Conservation (phyloP, 192 early-diverging fungal species). For the Podila minutissima region DNA sequence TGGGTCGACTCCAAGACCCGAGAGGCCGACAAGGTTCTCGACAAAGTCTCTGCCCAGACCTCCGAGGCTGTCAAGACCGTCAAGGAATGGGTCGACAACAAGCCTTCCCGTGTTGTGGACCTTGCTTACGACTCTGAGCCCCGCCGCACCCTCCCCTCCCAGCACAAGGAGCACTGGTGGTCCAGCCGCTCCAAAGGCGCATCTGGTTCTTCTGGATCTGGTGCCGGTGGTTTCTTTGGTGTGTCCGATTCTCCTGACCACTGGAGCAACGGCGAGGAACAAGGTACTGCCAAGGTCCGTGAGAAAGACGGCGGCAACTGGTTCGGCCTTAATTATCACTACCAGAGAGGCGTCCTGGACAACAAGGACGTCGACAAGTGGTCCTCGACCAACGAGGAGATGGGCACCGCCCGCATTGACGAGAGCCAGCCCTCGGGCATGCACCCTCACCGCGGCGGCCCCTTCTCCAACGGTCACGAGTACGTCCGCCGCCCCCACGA, state of each 20-base stretch:
- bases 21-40: constrained; percentile 3
- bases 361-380: constrained; percentile 27
- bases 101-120: not conserved
- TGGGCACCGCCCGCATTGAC: constrained; percentile 14
- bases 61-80: constrained; percentile 1
- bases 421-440: not conserved
- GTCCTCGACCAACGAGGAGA: constrained; percentile 22
- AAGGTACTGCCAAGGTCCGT: constrained; percentile 21
- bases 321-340: constrained; percentile 1
- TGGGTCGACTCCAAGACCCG: not conserved
- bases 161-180: constrained; percentile 12
- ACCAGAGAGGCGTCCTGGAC: not conserved
- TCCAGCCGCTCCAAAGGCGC: constrained; percentile 7
- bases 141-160: not conserved
- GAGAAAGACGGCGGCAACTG: constrained; percentile 13
- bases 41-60: not conserved
- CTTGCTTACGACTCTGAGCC: not conserved
- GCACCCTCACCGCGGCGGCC: constrained; percentile 1
- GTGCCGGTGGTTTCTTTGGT: not conserved
- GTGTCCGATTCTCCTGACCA: not conserved
- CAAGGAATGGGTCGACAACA: constrained; percentile 25
- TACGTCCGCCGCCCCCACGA: constrained; percentile 1
- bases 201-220: not conserved
- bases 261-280: constrained; percentile 22
- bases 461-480: not conserved